phyloP scores from a whole-genome alignment of 2,329 filamentous ascomycete genomes.

The Claviceps purpurea region DNA sequence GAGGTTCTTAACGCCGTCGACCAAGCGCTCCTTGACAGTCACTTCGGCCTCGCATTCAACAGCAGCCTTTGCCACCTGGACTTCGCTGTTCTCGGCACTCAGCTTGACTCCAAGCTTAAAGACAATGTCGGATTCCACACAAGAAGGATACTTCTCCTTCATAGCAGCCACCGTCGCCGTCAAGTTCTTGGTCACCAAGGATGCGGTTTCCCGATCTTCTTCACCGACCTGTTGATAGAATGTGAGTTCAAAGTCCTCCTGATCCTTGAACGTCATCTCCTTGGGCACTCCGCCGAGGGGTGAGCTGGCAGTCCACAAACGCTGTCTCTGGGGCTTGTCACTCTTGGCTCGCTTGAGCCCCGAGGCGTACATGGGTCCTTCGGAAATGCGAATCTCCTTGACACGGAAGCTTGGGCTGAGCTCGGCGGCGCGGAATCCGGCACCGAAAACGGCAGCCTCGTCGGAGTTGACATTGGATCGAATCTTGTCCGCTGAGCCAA shows the following conservation, averaged over 20 bases:
- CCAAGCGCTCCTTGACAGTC: constrained; percentile 61
- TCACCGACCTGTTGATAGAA: constrained; percentile 61
- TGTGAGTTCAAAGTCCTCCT: constrained; percentile 65
- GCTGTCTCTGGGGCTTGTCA: constrained; percentile 61
- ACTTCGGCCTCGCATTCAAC: constrained; percentile 77
- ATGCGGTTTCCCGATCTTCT: constrained; percentile 47
- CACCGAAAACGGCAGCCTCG: constrained; percentile 90
- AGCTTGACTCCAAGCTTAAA: constrained; percentile 70
- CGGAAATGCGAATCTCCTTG: constrained; percentile 84
- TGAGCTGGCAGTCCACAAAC: constrained; percentile 69
- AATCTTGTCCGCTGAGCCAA: constrained; percentile 63
- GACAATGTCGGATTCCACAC: constrained; percentile 60
- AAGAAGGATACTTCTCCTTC: constrained; percentile 60
- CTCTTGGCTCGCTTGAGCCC: constrained; percentile 61
- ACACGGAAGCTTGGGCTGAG: constrained; percentile 93
- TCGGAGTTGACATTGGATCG: constrained; percentile 93
- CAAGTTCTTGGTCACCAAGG: constrained; percentile 68
- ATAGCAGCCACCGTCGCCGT: constrained; percentile 70
- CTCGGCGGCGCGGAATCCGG: constrained; percentile 83
- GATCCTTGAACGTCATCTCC: constrained; percentile 71
- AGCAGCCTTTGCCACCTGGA: constrained; percentile 60
- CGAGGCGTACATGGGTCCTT: constrained; percentile 60
- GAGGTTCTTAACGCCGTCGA: constrained; percentile 90
- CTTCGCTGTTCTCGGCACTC: constrained; percentile 59
- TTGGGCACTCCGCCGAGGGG: constrained; percentile 64